Base-by-base conservation (phyloP, 129 eudicot genomes). In the Flaveria brownii region DNA sequence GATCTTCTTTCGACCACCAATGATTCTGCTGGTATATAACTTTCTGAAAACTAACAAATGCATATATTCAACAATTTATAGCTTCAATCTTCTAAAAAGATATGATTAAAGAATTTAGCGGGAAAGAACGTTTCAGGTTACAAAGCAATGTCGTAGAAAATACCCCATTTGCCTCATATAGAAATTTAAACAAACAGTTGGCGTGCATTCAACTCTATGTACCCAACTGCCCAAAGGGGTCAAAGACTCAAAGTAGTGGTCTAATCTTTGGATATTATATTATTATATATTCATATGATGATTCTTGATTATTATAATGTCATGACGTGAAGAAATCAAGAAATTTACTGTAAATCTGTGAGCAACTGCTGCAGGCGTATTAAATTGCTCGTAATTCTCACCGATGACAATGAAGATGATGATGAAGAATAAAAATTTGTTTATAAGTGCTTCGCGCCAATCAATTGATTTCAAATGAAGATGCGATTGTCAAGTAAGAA, bases 1-100 rank as follows among this genome's bases (percentile, higher is more conserved):
- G 26, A 71, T 79, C 67, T 47, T 71, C 55, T 43, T 66, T 60
- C 6, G 42, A 50, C 46, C 28, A 9, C 67, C 56, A 22, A 17
- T 5, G 51, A 68, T 52, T 10, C 15, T 14, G 55, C 22, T 16
- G 11, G 18, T 69, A 57, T 49, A 61, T 15, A 59, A 1, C 2
- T 18, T 71, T 71, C 15, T 16, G 56, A 70, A 61, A 16, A 36
- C 30, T 13, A 62, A 79, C 33, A 22, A 23, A 20, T 71, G 6
- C 77, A 78, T 78, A 0, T 30, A 14, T n/a, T 20, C 51, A 20
- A 36, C 41, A 36, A 36, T 36, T 36, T 36, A 70, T 43, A 43
- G 47, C 47, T 43, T 43, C 8, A 10, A 43, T 1, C 47, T 7
- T 43, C 11, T 5, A 43, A 43, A 7, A 10, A 43, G 10, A 43